phyloP scores from a whole-genome alignment of 768 basidiomycete genomes.

The Leccinum uliginosum region DNA sequence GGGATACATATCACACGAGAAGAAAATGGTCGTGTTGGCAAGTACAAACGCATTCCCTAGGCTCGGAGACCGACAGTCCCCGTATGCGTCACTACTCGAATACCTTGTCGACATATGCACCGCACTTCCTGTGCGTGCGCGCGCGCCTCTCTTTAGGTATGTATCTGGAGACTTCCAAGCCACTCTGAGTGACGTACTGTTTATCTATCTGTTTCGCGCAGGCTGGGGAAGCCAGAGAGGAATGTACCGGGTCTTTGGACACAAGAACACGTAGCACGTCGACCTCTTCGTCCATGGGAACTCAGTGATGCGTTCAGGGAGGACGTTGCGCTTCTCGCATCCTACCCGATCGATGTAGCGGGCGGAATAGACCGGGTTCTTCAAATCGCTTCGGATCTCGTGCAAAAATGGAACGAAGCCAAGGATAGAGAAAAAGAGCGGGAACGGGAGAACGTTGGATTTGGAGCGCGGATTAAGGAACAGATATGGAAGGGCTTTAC shows the following conservation, averaged over 20 bases:
- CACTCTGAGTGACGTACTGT: background rate
- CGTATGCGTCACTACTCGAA: no score
- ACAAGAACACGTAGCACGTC: slow-evolving; percentile 36
- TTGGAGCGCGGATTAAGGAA: slow-evolving; percentile 54
- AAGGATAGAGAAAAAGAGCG: slow-evolving; percentile 21
- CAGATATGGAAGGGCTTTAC: slow-evolving; percentile 68
- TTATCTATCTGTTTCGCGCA: slow-evolving; percentile 22
- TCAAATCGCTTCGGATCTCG: slow-evolving; percentile 62
- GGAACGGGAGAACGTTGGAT: slow-evolving; percentile 35
- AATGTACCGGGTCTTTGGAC: slow-evolving; percentile 51
- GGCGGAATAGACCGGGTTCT: slow-evolving; percentile 71
- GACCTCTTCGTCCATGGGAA: slow-evolving; percentile 44
- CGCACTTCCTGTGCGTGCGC: no score
- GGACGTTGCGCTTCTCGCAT: slow-evolving; percentile 58
- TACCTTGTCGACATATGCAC: no score
- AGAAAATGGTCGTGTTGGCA: slow-evolving; percentile 77
- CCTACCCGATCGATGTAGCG: slow-evolving; percentile 58
- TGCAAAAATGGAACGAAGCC: slow-evolving; percentile 45
- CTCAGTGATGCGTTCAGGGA: slow-evolving; percentile 63
- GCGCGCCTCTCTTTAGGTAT: slow-evolving; percentile 56
- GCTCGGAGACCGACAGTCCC: no score
- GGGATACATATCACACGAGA: slow-evolving; percentile 95
- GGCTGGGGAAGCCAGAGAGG: slow-evolving; percentile 47
- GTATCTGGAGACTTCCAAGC: slow-evolving; percentile 1
- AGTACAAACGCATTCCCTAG: no score